Base-by-base conservation (phyloP, 768 basidiomycete genomes). In the Naganishia kalamii region DNA sequence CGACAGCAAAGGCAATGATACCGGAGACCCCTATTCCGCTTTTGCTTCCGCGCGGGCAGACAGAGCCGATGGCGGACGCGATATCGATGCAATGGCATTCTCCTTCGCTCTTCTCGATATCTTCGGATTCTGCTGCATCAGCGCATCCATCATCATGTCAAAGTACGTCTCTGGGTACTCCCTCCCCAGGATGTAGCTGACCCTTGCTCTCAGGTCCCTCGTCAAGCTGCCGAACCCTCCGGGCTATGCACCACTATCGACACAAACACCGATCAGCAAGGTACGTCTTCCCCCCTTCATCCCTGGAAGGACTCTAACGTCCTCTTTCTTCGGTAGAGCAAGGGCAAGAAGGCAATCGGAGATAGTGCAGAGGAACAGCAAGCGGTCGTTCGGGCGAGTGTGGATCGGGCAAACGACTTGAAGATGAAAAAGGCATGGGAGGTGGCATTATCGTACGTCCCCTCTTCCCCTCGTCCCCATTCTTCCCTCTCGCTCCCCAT, bases 401-500 rank as follows among this genome's bases (percentile, higher is more conserved):
- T 40, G 21, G 54, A 64, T 7, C 68, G 69, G 68, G 67, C 72
- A 1, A 75, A 72, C 19, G 76, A 75, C 19, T 64, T 77, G 50
- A 74, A 73, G 63, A 61, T 76, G 65, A 64, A 68, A 43, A 67
- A 75, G 60, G 74, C 75, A 19, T 77, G 76, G 76, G 76, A 77
- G 51, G 54, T 77, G 19, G 76, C 76, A 13, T 52, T 75, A 17
- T 67, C 72, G 76, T 77, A 48, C 65, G 76, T 70, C 2, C 4
- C 23, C 19, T 30, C n/a, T 19, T 49, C 49, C 11, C n/a, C 48
- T 47, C 37, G 35, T 37, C 32, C 32, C 27, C 40, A 23, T 10
- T 8, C 63, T 29, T 33, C 11, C 3, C 12, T 5, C 37, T 29
- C 13, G 13, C 19, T 23, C 32, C 4, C 8, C 43, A 30, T 30